Evolutionary conservation across 2,329 filamentous ascomycete genomes (phyloP).

Genomic region (Lachnellula subtilissima): DNA sequence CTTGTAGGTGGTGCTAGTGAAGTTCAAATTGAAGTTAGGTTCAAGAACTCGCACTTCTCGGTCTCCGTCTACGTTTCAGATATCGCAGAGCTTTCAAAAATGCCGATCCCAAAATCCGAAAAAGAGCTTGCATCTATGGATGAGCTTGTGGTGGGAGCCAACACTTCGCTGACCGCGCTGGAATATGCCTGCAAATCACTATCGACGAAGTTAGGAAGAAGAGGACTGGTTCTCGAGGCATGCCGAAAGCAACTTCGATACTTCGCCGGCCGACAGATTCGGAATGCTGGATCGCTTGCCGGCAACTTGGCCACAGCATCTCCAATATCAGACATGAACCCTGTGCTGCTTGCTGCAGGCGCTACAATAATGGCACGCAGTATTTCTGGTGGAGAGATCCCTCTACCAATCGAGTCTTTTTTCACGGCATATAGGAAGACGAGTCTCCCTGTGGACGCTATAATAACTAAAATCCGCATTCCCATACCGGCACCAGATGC

Average conservation of each 20-base stretch:
- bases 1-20: constrained; percentile 95
- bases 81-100: constrained; percentile 84
- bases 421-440: constrained; percentile 90
- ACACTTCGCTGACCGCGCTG: constrained; percentile 86
- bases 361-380: constrained; percentile 71
- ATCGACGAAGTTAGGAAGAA: constrained; percentile 50
- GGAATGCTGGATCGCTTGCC: constrained; percentile 70
- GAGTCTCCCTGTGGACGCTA: constrained; percentile 71
- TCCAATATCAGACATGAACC: constrained; percentile 94
- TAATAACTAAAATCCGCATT: constrained; percentile 84
- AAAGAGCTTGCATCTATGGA: constrained; percentile 55
- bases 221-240: constrained; percentile 67
- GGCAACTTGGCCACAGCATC: constrained; percentile 93
- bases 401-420: constrained; percentile 89
- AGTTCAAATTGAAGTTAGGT: constrained; percentile 97
- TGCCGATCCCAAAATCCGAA: constrained; percentile 67
- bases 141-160: constrained; percentile 83
- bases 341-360: constrained; percentile 84
- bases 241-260: constrained; percentile 86
- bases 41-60: constrained; percentile 88
- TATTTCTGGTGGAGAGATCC: constrained; percentile 64
- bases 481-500: constrained; percentile 66
- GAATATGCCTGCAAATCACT: constrained; percentile 61
- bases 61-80: constrained; percentile 91
- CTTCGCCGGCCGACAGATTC: constrained; percentile 91